Base-by-base conservation (phyloP, 1,284 basidiomycete species). In the Gymnopus androsaceus region DNA sequence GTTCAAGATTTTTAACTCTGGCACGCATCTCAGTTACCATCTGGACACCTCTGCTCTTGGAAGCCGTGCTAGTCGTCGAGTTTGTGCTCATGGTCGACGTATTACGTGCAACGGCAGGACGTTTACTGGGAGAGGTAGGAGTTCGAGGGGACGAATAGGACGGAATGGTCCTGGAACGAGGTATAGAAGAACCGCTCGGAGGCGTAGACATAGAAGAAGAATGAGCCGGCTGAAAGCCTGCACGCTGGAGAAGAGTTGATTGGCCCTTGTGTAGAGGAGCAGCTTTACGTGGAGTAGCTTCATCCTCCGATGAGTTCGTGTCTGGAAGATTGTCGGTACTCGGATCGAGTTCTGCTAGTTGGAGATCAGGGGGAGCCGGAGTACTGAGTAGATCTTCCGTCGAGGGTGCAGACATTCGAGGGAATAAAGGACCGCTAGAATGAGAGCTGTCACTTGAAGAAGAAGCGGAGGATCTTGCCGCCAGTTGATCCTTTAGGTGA, bases 21-120 rank as follows among this genome's bases (percentile, higher is more conserved):
- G 88, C 89, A 52, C 90, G 82, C 87, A 92, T 90, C 66, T 92
- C 91, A 27, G 88, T 88, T 2, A 92, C 89, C 91, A 93, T 92
- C 65, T 92, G 90, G 9, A 92, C 89, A 28, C 90, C 90, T 68
- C 84, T 88, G 66, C 80, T 90, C 73, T 78, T 88, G 8, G 88
- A 80, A 9, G 80, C 68, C 7, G 78, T 77, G 56, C 68, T 68
- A 34, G 75, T 68, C 5, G 76, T 76, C n/a, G 74, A 75, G 19
- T 73, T 72, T 9, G 76, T 75, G 58, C 74, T 74, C 25, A 74
- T 69, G 30, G 74, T 68, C 17, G 77, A 72, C 52, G 73, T 60
- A 47, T 76, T 76, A n/a, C 79, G 78, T 41, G 68, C 69, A 12
- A 75, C 68, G 14, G 75, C 65, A 21, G 79, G 73, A 3, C 81